phyloP scores from a whole-genome alignment of 2,329 filamentous ascomycete species.

The Plectosphaerella sp. region DNA sequence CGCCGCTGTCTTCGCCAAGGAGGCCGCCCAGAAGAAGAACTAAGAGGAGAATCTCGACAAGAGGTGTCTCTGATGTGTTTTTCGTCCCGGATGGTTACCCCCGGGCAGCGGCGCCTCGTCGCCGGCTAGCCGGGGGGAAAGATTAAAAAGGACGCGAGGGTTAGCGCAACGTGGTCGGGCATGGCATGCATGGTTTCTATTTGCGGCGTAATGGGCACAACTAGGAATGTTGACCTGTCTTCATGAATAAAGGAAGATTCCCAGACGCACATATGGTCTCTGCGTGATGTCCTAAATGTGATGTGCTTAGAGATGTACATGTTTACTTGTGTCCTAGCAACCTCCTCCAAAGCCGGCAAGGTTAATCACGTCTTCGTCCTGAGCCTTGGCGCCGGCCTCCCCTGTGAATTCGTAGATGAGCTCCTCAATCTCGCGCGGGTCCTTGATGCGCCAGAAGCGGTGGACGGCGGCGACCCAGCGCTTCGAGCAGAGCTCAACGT shows the following conservation, averaged over 20 bases:
- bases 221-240: slow-evolving; percentile 16
- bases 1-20: slow-evolving; percentile 83
- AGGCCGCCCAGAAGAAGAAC: slow-evolving; percentile 47
- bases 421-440: slow-evolving; percentile 60
- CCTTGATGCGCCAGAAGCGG: slow-evolving; percentile 74
- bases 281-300: background rate
- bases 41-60: background rate
- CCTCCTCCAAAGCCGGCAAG: slow-evolving; percentile 21
- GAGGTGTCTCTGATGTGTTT: background rate
- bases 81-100: background rate
- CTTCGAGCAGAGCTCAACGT: slow-evolving; percentile 57
- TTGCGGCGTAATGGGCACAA: slow-evolving; percentile 14
- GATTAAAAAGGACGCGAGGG: background rate
- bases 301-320: background rate
- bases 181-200: slow-evolving; percentile 16
- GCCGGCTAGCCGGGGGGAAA: slow-evolving; percentile 1
- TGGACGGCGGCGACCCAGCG: slow-evolving; percentile 65
- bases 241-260: slow-evolving; percentile 16
- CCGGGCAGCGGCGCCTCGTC: background rate
- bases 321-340: slow-evolving; percentile 16
- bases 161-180: slow-evolving; percentile 10
- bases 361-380: slow-evolving; percentile 20
- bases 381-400: slow-evolving; percentile 8
- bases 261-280: background rate
- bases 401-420: slow-evolving; percentile 36